Evolutionary conservation across 768 basidiomycete species (phyloP).

Genomic region (Rhizopogon rudus): DNA sequence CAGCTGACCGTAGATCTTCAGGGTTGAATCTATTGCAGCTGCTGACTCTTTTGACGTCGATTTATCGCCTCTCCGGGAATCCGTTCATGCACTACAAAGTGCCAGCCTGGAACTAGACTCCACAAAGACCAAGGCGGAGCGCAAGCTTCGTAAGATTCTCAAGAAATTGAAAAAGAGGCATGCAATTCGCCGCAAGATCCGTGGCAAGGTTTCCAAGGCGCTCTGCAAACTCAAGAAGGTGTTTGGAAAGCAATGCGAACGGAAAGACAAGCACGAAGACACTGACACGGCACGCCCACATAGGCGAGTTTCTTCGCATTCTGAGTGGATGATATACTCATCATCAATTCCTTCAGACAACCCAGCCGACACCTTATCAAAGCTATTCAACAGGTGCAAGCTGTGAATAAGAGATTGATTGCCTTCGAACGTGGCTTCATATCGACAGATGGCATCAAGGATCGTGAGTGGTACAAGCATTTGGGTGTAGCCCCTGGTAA

Average conservation of each 20-base stretch:
- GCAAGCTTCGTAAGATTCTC: constrained; percentile 41
- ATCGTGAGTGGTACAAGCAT: constrained; percentile 81
- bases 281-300: not conserved
- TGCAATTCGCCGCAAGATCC: constrained; percentile 12
- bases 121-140: constrained; percentile 54
- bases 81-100: constrained; percentile 40
- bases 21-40: constrained; percentile 24
- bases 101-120: constrained; percentile 51
- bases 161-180: constrained; percentile 28
- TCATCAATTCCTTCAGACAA: constrained; percentile 16
- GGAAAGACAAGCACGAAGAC: constrained; percentile 4
- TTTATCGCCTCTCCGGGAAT: constrained; percentile 39
- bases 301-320: not conserved
- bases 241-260: constrained; percentile 23
- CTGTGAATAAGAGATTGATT: constrained; percentile 57
- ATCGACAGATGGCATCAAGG: constrained; percentile 66
- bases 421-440: constrained; percentile 77
- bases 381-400: constrained; percentile 53
- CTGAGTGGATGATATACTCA: not conserved
- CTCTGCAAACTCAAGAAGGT: constrained; percentile 33
- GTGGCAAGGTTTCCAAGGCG: constrained; percentile 21
- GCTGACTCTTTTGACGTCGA: constrained; percentile 23
- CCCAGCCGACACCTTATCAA: constrained; percentile 42
- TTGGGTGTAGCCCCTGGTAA: constrained; percentile 81
- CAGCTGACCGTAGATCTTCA: constrained; percentile 5